Percentiles rank a stretch among this genome's conserved stretches.
Conservation (phyloP, 768 basidiomycete species). For the Auriscalpium orientale region DNA sequence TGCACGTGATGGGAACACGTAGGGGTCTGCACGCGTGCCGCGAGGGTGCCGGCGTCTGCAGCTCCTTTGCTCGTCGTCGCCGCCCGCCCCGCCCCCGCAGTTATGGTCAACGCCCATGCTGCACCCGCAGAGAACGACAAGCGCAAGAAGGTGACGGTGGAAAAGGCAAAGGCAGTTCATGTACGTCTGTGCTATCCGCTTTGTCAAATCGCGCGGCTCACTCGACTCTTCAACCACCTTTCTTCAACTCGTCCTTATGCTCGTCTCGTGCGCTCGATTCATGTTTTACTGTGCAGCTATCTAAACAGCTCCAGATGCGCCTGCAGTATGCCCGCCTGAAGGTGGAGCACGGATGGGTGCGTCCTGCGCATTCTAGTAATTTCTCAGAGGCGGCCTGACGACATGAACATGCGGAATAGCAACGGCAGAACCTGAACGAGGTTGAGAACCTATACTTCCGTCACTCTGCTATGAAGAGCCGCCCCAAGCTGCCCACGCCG, state of each 20-base stretch:
- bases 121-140: conserved; percentile 10
- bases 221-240: too few species aligned
- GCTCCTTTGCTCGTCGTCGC: background rate
- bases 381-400: too few species aligned
- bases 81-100: background rate
- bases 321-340: conserved; percentile 70
- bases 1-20: conserved; percentile 17
- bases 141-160: conserved; percentile 40
- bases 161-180: conserved; percentile 50
- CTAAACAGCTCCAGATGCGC: conserved; percentile 63
- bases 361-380: conserved; percentile 19
- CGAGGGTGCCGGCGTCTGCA: background rate
- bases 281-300: conserved; percentile 35
- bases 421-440: conserved; percentile 71
- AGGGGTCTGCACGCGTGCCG: conserved; percentile 8
- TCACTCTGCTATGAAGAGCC: conserved; percentile 42
- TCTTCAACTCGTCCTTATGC: too few species aligned
- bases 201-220: too few species aligned
- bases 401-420: conserved; percentile 30
- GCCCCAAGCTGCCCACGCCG: conserved; percentile 16
- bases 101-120: conserved; percentile 7
- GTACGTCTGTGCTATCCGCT: conserved; percentile 24
- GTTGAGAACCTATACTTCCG: conserved; percentile 77
- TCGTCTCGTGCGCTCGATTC: too few species aligned
- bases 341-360: conserved; percentile 73